Conservation (phyloP, 1,284 basidiomycete species). For the Phlebopus sp. region DNA sequence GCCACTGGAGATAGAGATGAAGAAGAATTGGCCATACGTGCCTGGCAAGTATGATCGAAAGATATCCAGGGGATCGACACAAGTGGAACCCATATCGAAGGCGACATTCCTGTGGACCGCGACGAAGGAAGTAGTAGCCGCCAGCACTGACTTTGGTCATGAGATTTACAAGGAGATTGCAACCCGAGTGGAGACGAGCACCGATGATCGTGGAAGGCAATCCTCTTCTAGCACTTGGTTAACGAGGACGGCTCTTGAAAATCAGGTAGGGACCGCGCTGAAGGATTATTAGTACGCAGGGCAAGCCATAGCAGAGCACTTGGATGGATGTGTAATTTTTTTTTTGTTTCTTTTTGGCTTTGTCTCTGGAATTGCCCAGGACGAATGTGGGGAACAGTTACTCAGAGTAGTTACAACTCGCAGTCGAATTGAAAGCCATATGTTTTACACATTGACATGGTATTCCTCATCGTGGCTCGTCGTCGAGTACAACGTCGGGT, state of each 20-base stretch:
- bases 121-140: slow-evolving; percentile 14
- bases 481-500: background rate
- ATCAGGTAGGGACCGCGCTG: slow-evolving; percentile 19
- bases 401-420: background rate
- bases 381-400: background rate
- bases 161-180: slow-evolving; percentile 25
- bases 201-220: slow-evolving; percentile 15
- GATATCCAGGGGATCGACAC: slow-evolving; percentile 11
- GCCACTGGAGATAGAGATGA: slow-evolving; percentile 53
- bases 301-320: background rate
- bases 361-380: too few relatives aligned
- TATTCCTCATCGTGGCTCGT: too few relatives aligned
- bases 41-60: slow-evolving; percentile 16
- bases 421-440: too few relatives aligned
- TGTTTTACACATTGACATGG: too few relatives aligned
- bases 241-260: slow-evolving; percentile 25
- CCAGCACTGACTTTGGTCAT: slow-evolving; percentile 17
- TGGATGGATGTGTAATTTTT: background rate
- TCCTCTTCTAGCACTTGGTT: slow-evolving; percentile 22
- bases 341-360: too few relatives aligned
- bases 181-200: slow-evolving; percentile 10
- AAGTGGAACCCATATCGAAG: slow-evolving; percentile 6
- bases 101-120: slow-evolving; percentile 14
- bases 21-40: slow-evolving; percentile 42
- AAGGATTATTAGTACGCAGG: slow-evolving; percentile 12